Evolutionary conservation across 371 early-diverging fungal species (phyloP).

Genomic region (Rhizopus delemar): DNA sequence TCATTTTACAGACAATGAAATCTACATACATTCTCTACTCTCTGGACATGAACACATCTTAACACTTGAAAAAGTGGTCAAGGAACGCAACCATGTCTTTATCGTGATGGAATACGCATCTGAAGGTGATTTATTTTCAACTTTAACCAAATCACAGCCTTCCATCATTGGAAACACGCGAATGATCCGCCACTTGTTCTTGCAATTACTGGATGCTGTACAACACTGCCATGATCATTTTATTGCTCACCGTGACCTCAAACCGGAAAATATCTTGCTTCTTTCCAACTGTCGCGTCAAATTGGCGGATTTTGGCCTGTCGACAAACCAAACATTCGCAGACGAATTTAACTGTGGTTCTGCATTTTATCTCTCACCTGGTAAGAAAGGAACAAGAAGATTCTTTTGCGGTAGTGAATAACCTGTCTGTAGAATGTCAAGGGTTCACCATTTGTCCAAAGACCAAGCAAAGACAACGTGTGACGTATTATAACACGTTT

Average conservation of each 20-base stretch:
- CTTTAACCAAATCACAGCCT: slow-evolving; percentile 50
- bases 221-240: slow-evolving; percentile 54
- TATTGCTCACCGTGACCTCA: slow-evolving; percentile 70
- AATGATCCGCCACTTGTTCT: slow-evolving; percentile 53
- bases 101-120: slow-evolving; percentile 71
- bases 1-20: slow-evolving; percentile 62
- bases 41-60: slow-evolving; percentile 69
- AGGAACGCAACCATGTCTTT: slow-evolving; percentile 52
- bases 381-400: slow-evolving; percentile 22
- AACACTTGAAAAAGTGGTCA: slow-evolving; percentile 65
- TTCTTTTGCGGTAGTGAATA: slow-evolving; percentile 1
- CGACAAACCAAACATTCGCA: slow-evolving; percentile 70
- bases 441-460: slow-evolving; percentile 42
- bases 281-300: slow-evolving; percentile 58
- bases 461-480: neutral
- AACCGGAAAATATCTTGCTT: slow-evolving; percentile 68
- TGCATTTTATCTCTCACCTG: slow-evolving; percentile 89
- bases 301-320: slow-evolving; percentile 93
- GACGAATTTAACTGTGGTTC: slow-evolving; percentile 87
- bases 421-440: slow-evolving; percentile 62
- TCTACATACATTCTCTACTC: slow-evolving; percentile 62
- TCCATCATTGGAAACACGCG: slow-evolving; percentile 43
- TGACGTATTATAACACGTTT: slow-evolving; percentile 55
- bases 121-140: slow-evolving; percentile 67
- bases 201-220: slow-evolving; percentile 59